Conservation (phyloP, 2,329 filamentous ascomycete species). For the Talaromyces sp. region DNA sequence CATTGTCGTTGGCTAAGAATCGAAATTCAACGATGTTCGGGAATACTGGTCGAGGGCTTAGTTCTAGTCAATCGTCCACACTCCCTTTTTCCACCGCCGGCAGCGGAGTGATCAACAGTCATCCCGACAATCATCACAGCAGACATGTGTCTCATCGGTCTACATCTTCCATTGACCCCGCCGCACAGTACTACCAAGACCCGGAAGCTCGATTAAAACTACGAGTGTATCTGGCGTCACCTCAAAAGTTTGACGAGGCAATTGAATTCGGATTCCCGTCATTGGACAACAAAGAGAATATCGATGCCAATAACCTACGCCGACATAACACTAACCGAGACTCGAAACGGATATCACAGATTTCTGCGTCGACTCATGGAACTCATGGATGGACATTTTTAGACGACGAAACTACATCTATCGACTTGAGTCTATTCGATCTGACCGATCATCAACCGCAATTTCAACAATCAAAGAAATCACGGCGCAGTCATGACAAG, state of each 20-base stretch:
- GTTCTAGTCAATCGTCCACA: constrained; percentile 47
- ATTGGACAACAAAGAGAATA: constrained; percentile 37
- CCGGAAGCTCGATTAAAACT: constrained; percentile 84
- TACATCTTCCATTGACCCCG: constrained; percentile 62
- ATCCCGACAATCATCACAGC: constrained; percentile 33
- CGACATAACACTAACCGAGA: constrained; percentile 35
- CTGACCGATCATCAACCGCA: constrained; percentile 11
- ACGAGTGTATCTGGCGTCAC: constrained; percentile 79
- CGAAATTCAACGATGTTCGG: constrained; percentile 41
- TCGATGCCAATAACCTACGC: constrained; percentile 21
- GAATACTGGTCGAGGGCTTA: constrained; percentile 30
- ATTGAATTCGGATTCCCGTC: constrained; percentile 87
- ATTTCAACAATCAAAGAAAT: constrained; percentile 40
- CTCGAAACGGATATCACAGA: constrained; percentile 24
- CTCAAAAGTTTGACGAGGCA: constrained; percentile 93
- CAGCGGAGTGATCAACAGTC: background rate
- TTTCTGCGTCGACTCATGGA: constrained; percentile 33
- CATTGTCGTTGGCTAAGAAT: constrained; percentile 68
- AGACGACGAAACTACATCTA: constrained; percentile 45
- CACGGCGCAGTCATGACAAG: constrained; percentile 19
- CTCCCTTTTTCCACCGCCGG: constrained; percentile 27
- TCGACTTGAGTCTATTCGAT: constrained; percentile 18
- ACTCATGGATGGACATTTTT: constrained; percentile 51
- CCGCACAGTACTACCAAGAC: constrained; percentile 82
- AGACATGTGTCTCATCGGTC: constrained; percentile 55